Conservation (phyloP, 306 rosid genomes). For the Senna siamea region DNA sequence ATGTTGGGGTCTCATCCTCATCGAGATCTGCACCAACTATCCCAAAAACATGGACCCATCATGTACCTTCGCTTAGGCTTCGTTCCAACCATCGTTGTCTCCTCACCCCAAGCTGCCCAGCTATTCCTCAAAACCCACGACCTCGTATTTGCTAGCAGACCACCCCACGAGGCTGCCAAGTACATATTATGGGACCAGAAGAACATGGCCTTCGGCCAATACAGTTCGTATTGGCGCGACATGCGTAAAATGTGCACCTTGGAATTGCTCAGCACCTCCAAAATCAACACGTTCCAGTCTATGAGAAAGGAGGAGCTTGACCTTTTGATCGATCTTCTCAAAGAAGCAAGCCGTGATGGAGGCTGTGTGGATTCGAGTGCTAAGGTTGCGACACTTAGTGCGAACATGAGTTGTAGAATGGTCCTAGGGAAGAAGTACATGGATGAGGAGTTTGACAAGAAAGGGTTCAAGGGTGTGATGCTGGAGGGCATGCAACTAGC, state of each 20-base stretch:
- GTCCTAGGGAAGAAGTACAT: slow-evolving; percentile 60
- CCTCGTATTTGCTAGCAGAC: slow-evolving; percentile 67
- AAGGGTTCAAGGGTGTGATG: slow-evolving; percentile 57
- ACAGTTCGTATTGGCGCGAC: too few relatives aligned
- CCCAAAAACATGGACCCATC: too few relatives aligned
- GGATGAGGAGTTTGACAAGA: slow-evolving; percentile 56
- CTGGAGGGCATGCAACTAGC: slow-evolving; percentile 46
- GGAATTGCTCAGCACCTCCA: too few relatives aligned
- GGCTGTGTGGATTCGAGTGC: too few relatives aligned
- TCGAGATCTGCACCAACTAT: too few relatives aligned
- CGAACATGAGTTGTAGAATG: slow-evolving; percentile 65
- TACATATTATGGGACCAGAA: slow-evolving; percentile 52
- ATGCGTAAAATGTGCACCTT: too few relatives aligned
- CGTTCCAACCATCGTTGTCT: slow-evolving; percentile 57
- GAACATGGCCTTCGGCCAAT: slow-evolving; percentile 45
- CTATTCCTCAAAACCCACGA: slow-evolving; percentile 70
- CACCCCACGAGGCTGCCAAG: slow-evolving; percentile 49
- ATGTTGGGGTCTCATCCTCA: slow-evolving; percentile 60
- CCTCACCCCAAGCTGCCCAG: slow-evolving; percentile 77
- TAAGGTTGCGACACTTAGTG: too few relatives aligned
- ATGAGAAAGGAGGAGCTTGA: too few relatives aligned
- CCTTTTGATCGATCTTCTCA: too few relatives aligned
- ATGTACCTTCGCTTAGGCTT: too few relatives aligned
- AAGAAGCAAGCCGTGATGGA: too few relatives aligned
- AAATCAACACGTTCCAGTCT: too few relatives aligned